Percentiles rank a stretch among this genome's conserved stretches.
Evolutionary conservation across 805 yeast species (phyloP).

Genomic region (Candida xyloterini): DNA sequence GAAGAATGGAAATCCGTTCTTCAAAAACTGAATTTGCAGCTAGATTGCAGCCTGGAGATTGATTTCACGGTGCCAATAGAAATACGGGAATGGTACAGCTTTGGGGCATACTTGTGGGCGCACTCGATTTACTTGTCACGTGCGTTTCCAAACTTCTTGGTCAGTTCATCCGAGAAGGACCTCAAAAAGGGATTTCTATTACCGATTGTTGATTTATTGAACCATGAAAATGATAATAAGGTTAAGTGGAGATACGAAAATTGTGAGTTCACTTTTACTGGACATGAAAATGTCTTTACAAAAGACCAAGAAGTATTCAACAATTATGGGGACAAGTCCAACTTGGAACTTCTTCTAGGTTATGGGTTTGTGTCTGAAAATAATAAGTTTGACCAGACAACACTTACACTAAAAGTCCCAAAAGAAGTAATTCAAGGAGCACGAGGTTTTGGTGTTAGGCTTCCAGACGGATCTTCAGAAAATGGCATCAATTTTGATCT

Average conservation of each 20-base stretch:
- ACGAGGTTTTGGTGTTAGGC: slow-evolving; percentile 36
- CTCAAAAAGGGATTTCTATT: slow-evolving; percentile 57
- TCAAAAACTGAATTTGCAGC: slow-evolving; percentile 16
- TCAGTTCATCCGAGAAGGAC: slow-evolving; percentile 33
- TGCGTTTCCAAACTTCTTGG: slow-evolving; percentile 73
- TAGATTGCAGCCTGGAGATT: slow-evolving; percentile 7
- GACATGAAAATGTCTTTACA: slow-evolving; percentile 35
- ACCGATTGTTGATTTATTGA: slow-evolving; percentile 77
- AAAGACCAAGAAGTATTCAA: slow-evolving; percentile 65
- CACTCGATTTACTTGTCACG: slow-evolving; percentile 66
- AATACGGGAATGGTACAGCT: slow-evolving; percentile 52
- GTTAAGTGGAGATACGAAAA: slow-evolving; percentile 56
- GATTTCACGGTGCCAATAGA: slow-evolving; percentile 17
- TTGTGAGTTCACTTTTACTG: slow-evolving; percentile 35
- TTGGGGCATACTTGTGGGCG: slow-evolving; percentile 75
- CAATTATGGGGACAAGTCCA: slow-evolving; percentile 75
- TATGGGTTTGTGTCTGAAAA: slow-evolving; percentile 70
- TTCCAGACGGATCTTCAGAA: slow-evolving; percentile 39
- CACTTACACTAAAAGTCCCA: slow-evolving; percentile 60
- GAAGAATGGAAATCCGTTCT: slow-evolving; percentile 55
- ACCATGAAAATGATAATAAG: slow-evolving; percentile 59
- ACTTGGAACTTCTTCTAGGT: slow-evolving; percentile 61
- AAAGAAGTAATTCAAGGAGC: slow-evolving; percentile 22
- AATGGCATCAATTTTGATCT: slow-evolving; percentile 42
- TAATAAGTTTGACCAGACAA: slow-evolving; percentile 52